Conservation (phyloP, 78 protist species). For the Guillardia theta region DNA sequence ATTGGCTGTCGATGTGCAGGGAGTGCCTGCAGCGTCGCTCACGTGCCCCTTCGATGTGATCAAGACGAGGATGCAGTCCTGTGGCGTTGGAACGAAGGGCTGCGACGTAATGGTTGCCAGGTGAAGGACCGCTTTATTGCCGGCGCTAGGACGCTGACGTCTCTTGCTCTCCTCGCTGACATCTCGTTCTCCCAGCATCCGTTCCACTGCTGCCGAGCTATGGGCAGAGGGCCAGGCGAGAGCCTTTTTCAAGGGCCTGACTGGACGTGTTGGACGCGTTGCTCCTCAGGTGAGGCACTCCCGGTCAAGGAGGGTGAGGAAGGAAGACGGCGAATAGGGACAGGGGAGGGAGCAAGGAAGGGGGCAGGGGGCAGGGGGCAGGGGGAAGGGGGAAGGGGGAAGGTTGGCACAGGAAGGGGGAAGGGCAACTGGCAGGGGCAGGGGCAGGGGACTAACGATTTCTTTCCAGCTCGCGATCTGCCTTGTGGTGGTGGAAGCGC, state of each 20-base stretch:
- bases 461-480: not conserved
- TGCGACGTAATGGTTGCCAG: too few relatives aligned
- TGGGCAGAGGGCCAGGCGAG: not conserved
- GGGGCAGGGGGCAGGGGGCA: too few relatives aligned
- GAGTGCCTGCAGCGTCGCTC: not conserved
- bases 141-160: too few relatives aligned
- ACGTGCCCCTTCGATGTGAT: not conserved
- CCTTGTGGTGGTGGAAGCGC: not conserved
- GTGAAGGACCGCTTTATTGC: too few relatives aligned
- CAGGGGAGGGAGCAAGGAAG: too few relatives aligned
- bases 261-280: not conserved
- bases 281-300: not conserved
- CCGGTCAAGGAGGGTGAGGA: not conserved
- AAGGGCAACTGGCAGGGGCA: not conserved
- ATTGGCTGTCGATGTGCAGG: not conserved
- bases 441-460: not conserved
- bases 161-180: too few relatives aligned
- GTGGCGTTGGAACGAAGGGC: too few relatives aligned
- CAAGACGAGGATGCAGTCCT: conserved; percentile 31
- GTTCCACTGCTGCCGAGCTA: not conserved
- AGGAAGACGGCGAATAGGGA: too few relatives aligned
- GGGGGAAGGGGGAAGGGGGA: too few relatives aligned
- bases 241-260: not conserved
- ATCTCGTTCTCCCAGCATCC: not conserved
- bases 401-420: too few relatives aligned